Base-by-base conservation (phyloP, 305 asterid species). In the Striga hermonthica region DNA sequence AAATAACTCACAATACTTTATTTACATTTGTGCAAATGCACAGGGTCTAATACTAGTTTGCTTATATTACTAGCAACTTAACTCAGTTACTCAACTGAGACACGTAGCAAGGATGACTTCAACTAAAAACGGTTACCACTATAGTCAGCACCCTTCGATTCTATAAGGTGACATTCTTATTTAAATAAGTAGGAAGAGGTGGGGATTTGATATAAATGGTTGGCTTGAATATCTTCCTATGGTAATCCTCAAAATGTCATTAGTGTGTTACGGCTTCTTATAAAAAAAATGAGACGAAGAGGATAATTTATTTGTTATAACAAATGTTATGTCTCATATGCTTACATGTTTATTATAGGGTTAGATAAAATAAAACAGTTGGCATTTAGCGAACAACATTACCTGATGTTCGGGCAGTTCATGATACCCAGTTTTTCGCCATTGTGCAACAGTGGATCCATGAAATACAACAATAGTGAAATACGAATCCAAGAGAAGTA, bases 391-490 rank as follows among this genome's bases (percentile, higher is more conserved):
- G 2, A 71, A 66, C 66, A 77, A 58, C 66, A 62, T 72, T 81
- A 88, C 99, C 93, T 88, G 85, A 79, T 93, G 97, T 69, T 90
- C 96, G 49, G 95, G 87, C 70, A 78, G 86, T 67, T 90, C 94
- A 64, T 93, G 99, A 65, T 93, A 93, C 67, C 95, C 96, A 75
- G 84, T 86, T 83, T 93, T 93, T 66, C 96, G 77, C 99, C 99
- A 93, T 74, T 86, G 97, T 70, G 97, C 95, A 74, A 93, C 73
- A 64, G 95, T 88, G 58, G 96, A 79, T 67, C 99, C 99, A 77
- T 93, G 99, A 84, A 93, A 93, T 69, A 93, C 79, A 72, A 93
- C 99, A 61, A 90, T 65, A 22, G 95, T 90, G 79, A 93, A 93
- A 76, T 90, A 93, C 0, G 99, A 86, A 82, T 93, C 99, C 79